Evolutionary conservation across 352 stramenopile genomes (phyloP), one percentile per base, ranked within the genome.

Genomic region (Pythium vanterpoolii): DNA sequence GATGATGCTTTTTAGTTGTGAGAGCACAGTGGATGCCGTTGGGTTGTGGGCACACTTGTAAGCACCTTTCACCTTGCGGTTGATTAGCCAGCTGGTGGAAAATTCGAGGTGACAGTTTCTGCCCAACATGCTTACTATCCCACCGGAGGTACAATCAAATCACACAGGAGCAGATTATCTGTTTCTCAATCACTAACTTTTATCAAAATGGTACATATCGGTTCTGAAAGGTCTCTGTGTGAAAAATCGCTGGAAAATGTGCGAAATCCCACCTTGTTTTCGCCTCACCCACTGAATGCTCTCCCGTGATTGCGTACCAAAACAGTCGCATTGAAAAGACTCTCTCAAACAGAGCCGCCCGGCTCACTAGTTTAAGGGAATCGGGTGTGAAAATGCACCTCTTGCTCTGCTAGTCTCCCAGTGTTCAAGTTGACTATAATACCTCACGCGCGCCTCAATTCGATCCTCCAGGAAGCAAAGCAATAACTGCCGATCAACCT

Each of bases 1-100:
- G 49, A 36, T 44, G 50, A 38, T 40, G 9, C 14, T 59, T 60
- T 60, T 61, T 51, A 30, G 36, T 56, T 66, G 43, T 66, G 42
- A 21, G 33, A 45, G 31, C 31, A 36, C 8, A 13, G 8, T 13
- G 31, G 33, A 18, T 38, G 33, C 46, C 18, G 48, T 56, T 40
- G 34, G 33, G 14, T 56, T 56, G 48, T 53, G 26, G 13, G 21
- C 21, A 33, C 14, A 34, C 19, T 43, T 38, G 33, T 38, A 1
- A 14, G 33, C 33, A 38, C 33, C 33, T 38, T 14, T 9, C 10
- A 49, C 26, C 31, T 31, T 31, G 19, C 4, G 10, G 26, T 21
- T 51, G 28, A n/a, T 10, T n/a, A 18, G 27, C 38, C 43, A 42
- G 31, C 24, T 51, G 53, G 40, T 56, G 45, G 45, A 55, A 62